Percentiles rank a stretch among this genome's conserved stretches.
Conservation (phyloP, 2,329 filamentous ascomycete species). For the Zasmidium angulare region DNA sequence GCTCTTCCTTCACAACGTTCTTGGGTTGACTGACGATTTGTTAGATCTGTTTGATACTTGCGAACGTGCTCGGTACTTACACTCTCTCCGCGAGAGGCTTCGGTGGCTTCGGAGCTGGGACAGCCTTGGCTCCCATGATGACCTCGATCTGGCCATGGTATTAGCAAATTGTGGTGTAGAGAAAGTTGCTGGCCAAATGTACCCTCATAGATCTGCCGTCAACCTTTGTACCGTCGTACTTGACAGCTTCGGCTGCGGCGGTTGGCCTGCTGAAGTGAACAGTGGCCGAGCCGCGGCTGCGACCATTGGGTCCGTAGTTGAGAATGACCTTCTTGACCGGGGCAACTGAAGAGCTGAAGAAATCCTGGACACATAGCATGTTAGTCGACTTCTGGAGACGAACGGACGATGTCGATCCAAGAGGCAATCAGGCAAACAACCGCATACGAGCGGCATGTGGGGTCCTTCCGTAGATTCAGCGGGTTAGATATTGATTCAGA, state of each 20-base stretch:
- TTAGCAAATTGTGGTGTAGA: not conserved
- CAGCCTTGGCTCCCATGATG: constrained; percentile 65
- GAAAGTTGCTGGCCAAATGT: constrained; percentile 28
- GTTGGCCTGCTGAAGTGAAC: constrained; percentile 81
- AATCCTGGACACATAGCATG: constrained; percentile 73
- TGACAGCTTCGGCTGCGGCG: constrained; percentile 79
- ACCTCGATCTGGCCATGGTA: constrained; percentile 72
- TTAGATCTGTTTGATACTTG: constrained; percentile 18
- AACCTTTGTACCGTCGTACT: constrained; percentile 85
- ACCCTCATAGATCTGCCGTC: constrained; percentile 91
- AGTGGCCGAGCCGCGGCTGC: constrained; percentile 88
- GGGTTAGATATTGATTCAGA: constrained; percentile 8
- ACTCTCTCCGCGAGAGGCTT: constrained; percentile 82
- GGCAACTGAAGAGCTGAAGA: constrained; percentile 84
- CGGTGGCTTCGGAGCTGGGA: constrained; percentile 66
- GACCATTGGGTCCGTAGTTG: constrained; percentile 88
- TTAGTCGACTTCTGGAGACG: constrained; percentile 57
- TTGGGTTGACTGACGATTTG: constrained; percentile 31
- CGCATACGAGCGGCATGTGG: not conserved
- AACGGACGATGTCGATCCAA: not conserved
- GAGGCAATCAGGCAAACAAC: not conserved
- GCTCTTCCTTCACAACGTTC: constrained; percentile 32
- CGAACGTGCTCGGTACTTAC: constrained; percentile 49
- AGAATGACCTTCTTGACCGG: constrained; percentile 88
- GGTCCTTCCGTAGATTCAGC: not conserved